Conservation (phyloP, 179 eudicot species). For the Pouteria campechiana region DNA sequence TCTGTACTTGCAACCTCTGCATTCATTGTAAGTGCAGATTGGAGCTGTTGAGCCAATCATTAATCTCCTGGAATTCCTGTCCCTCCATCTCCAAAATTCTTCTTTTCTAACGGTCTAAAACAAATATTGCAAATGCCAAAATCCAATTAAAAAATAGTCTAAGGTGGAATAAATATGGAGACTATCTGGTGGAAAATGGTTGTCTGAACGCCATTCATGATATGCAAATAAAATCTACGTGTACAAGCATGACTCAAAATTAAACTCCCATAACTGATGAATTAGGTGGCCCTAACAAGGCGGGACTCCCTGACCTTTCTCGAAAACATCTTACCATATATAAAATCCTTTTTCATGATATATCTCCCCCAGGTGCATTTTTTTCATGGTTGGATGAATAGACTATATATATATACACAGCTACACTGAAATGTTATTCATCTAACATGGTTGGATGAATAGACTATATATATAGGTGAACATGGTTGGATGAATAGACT, state of each 20-base stretch:
- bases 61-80: constrained; percentile 24
- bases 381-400: too few species aligned
- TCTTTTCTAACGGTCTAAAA: neutral
- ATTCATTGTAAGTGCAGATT: constrained; percentile 86
- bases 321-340: too few species aligned
- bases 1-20: constrained; percentile 74
- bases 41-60: constrained; percentile 82
- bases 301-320: too few species aligned
- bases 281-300: too few species aligned
- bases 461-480: too few species aligned
- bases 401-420: too few species aligned
- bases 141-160: neutral
- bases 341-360: too few species aligned
- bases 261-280: too few species aligned
- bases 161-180: neutral
- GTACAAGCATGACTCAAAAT: neutral
- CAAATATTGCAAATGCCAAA: neutral
- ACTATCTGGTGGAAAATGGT: neutral
- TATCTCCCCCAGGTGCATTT: too few species aligned
- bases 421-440: too few species aligned
- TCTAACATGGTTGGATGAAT: too few species aligned
- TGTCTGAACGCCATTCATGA: neutral
- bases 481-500: too few species aligned
- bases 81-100: constrained; percentile 2
- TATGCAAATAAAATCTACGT: neutral